phyloP scores from a whole-genome alignment of 345 rosid species.

The Citrus unshiu region DNA sequence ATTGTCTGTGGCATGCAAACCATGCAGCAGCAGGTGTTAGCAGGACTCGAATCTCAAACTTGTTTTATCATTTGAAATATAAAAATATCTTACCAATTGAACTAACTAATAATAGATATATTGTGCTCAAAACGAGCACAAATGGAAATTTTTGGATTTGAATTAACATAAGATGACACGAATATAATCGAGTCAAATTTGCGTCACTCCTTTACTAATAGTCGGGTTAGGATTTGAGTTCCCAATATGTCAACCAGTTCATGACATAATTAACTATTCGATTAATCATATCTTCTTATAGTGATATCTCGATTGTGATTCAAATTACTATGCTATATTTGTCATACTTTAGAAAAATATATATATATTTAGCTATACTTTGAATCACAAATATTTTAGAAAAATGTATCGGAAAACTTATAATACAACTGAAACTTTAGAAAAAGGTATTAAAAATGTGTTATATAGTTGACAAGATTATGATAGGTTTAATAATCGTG shows the following conservation, averaged over 20 bases:
- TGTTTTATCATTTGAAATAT: background rate
- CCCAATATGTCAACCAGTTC: background rate
- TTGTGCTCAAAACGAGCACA: background rate
- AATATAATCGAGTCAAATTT: background rate
- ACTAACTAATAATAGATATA: background rate
- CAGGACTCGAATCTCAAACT: background rate
- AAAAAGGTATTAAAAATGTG: too few species aligned
- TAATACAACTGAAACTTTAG: background rate
- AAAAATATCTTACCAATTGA: background rate
- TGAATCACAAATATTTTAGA: background rate
- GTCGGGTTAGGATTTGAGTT: background rate
- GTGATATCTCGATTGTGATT: background rate
- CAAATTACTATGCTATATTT: background rate
- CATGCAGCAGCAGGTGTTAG: background rate
- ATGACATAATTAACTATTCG: background rate
- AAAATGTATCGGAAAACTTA: too few species aligned
- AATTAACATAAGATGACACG: background rate
- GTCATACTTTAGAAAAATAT: too few species aligned
- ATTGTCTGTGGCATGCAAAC: conserved; percentile 31
- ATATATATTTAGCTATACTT: background rate
- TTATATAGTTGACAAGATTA: too few species aligned
- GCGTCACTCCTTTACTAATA: background rate
- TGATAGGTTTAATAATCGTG: too few species aligned
- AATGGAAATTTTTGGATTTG: background rate
- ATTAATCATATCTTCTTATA: background rate